These are phyloP conservation scores for Sclerotinia spermophila DNA, from an alignment of 2,329 filamentous ascomycete species.

Conservation along the genomic window DNA sequence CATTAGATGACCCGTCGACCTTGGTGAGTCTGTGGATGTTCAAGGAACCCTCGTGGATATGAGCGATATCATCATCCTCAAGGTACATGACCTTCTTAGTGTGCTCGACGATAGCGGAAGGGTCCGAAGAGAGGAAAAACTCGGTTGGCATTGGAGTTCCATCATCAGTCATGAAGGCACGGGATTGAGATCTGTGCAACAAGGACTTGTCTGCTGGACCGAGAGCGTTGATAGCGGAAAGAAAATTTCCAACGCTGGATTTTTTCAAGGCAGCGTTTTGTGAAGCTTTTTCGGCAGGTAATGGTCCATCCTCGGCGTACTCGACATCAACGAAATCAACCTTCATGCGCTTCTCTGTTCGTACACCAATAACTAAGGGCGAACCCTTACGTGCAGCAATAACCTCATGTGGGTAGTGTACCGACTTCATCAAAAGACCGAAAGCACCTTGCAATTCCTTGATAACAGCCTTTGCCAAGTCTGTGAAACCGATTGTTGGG, in stretches of 20 bases:
- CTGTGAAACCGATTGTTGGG: conserved; percentile 91
- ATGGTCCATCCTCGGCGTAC: conserved; percentile 76
- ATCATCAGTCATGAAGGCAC: conserved; percentile 98
- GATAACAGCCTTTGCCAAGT: conserved; percentile 95
- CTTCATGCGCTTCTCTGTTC: conserved; percentile 99
- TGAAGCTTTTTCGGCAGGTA: conserved; percentile 89
- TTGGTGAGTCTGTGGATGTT: conserved; percentile 99
- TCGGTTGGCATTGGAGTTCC: conserved; percentile 96
- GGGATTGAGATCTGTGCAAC: conserved; percentile 95
- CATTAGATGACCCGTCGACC: conserved; percentile 93
- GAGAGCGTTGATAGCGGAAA: conserved; percentile 66
- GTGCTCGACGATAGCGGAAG: conserved; percentile 97
- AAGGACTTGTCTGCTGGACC: conserved; percentile 96
- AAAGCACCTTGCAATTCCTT: conserved; percentile 98
- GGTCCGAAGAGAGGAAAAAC: conserved; percentile 98
- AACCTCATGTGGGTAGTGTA: conserved; percentile 97
- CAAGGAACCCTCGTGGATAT: conserved; percentile 97
- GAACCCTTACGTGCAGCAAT: conserved; percentile 98
- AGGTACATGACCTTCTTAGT: conserved; percentile 99
- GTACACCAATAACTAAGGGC: conserved; percentile 93
- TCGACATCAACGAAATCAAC: conserved; percentile 99
- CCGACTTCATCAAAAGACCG: conserved; percentile 94
- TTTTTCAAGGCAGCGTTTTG: conserved; percentile 98
- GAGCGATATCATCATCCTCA: conserved; percentile 98
- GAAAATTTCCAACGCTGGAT: conserved; percentile 61